Percentiles rank a stretch among this genome's conserved stretches.
These are phyloP conservation scores for Mycena pura DNA, from an alignment of 768 basidiomycete genomes.

Conservation along the genomic window DNA sequence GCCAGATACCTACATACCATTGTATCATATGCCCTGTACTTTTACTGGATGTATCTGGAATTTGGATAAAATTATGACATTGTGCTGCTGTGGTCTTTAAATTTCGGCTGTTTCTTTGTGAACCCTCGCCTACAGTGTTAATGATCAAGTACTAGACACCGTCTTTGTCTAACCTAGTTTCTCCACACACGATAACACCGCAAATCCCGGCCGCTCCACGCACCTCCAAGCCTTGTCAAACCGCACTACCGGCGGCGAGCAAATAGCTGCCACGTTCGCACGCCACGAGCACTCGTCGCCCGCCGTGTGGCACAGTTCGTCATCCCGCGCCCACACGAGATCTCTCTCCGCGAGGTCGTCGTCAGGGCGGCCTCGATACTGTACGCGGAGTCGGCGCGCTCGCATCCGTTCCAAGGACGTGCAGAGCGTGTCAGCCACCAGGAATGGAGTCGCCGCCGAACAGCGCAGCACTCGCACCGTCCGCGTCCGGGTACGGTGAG, in stretches of 20 bases:
- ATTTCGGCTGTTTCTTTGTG: too few species aligned
- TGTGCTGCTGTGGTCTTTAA: too few species aligned
- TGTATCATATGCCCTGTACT: too few species aligned
- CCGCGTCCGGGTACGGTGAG: constrained; percentile 48
- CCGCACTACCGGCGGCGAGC: constrained; percentile 75
- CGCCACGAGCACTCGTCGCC: constrained; percentile 86
- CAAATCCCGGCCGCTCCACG: constrained; percentile 63
- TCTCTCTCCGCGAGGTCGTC: constrained; percentile 65
- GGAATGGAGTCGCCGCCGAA: constrained; percentile 75
- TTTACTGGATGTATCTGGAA: too few species aligned
- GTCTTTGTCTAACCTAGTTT: too few species aligned
- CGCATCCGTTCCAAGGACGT: constrained; percentile 70
- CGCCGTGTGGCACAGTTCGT: constrained; percentile 70
- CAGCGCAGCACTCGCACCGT: constrained; percentile 43
- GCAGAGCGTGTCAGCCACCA: constrained; percentile 85
- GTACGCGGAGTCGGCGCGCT: constrained; percentile 41
- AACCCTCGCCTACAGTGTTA: too few species aligned
- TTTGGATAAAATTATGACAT: too few species aligned
- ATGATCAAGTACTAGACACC: too few species aligned
- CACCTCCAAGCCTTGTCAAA: constrained; percentile 83
- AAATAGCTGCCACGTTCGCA: constrained; percentile 74
- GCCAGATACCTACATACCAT: too few species aligned
- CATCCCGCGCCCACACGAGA: constrained; percentile 75
- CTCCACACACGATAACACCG: too few species aligned
- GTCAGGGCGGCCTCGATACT: constrained; percentile 16